Base-by-base conservation (phyloP, 768 basidiomycete genomes). In the Pulveroboletus ravenelii region DNA sequence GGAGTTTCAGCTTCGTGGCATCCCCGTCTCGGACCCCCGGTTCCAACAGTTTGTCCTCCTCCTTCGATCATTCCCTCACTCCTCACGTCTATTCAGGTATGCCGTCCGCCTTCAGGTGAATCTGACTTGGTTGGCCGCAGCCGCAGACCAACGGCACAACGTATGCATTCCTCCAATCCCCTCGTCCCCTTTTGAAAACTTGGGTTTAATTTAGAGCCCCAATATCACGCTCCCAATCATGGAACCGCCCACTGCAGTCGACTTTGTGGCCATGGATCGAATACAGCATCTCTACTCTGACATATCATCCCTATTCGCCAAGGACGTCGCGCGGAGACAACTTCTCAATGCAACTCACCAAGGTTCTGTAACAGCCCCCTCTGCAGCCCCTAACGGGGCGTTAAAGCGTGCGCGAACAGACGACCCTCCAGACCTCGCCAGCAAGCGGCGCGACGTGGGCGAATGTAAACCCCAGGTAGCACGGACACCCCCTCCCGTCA, bases 401-500 rank as follows among this genome's bases (percentile, higher is more conserved):
- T 69, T 84, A 31, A 88, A 88, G 61, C 82, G 87, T 47, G 80
- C 81, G 39, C 73, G 85, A 35, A 65, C 77, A 3, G 82, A 82
- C 13, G 84, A 85, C 39, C 50, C 53, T 42, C 52, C 61, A 3
- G 76, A 77, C 35, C 41, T 62, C n/a, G 69, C 71, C 36, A 78
- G 76, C 63, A 89, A 89, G 64, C 77, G 87, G 15, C 75, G 82
- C 17, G 83, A 89, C 58, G 81, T 81, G 1, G 87, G 87, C 31
- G 86, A 88, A 54, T 69, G 68, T 37, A 84, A 81, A 58, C 52
- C 58, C 17, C 62, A 67, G 52, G 70, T 74, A 57, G 72, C 76
- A 70, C 75, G 74, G 2, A 73, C 77, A 0, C 74, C 73, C 14
- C 47, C 60, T 31, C 43, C 58, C 0, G 45, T 47, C 32, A 52